A percentile compares a stretch with the other conserved stretches of the same genome.
Evolutionary conservation across 805 yeast genomes (phyloP).

Genomic region (Candida alai): DNA sequence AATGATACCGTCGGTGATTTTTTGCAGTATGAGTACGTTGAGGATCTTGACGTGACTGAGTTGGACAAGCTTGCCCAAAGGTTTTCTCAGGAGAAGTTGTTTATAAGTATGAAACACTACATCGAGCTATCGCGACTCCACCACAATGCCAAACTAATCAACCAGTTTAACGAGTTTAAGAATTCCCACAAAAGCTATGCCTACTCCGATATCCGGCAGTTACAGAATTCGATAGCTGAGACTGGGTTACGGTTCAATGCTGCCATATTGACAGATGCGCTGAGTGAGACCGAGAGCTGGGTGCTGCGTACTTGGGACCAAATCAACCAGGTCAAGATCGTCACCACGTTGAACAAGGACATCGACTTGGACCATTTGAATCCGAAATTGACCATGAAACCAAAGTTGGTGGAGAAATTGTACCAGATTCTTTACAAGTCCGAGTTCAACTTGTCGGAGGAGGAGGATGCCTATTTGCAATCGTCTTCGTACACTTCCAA

Average conservation of each 20-base stretch:
- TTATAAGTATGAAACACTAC: conserved; percentile 19
- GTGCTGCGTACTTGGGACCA: conserved; percentile 12
- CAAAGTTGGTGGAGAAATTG: conserved; percentile 17
- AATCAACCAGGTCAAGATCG: conserved; percentile 13
- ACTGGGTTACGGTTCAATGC: conserved; percentile 18
- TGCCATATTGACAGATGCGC: conserved; percentile 11
- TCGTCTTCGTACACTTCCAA: conserved; percentile 22
- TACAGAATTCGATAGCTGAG: conserved; percentile 19
- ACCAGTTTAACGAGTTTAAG: conserved; percentile 11
- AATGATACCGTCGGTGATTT: conserved; percentile 16
- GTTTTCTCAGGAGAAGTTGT: conserved; percentile 20
- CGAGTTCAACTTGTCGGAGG: conserved; percentile 23
- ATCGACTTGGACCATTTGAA: conserved; percentile 14
- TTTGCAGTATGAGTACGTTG: conserved; percentile 15
- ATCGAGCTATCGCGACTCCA: conserved; percentile 27
- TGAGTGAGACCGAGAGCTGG: conserved; percentile 24
- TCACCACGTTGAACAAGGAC: conserved; percentile 17
- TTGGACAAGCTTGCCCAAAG: conserved; percentile 21
- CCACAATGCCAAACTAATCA: conserved; percentile 16
- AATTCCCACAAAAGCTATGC: conserved; percentile 10
- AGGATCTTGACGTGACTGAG: conserved; percentile 10
- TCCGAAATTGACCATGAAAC: conserved; percentile 17
- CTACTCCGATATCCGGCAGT: conserved; percentile 21
- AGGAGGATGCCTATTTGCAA: conserved; percentile 22
- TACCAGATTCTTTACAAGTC: conserved; percentile 18